Evolutionary conservation across 23 red algal species (phyloP).

Genomic region (Gracilaria gracilis): DNA sequence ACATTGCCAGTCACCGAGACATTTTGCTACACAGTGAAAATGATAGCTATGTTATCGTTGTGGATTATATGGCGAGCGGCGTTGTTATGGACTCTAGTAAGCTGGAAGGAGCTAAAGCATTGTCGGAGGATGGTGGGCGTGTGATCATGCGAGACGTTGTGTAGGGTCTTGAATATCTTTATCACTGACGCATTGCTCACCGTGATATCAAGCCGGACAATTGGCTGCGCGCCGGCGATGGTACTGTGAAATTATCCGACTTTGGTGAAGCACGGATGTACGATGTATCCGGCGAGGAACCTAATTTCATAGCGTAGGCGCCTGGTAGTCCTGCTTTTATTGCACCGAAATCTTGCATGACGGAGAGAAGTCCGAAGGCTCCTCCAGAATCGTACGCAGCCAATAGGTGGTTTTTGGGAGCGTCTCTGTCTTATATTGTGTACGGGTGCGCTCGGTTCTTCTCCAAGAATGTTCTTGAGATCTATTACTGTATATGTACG

Average conservation of each 20-base stretch:
- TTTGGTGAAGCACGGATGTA: conserved; percentile 96
- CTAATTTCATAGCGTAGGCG: conserved; percentile 40
- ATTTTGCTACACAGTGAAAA: conserved; percentile 68
- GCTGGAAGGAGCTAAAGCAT: conserved; percentile 77
- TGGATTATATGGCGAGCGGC: conserved; percentile 91
- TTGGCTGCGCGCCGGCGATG: conserved; percentile 85
- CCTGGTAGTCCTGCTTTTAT: conserved; percentile 91
- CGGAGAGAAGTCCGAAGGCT: conserved; percentile 79
- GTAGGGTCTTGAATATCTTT: conserved; percentile 83
- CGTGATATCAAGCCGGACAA: conserved; percentile 99
- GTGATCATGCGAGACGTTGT: conserved; percentile 94
- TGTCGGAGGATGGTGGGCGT: conserved; percentile 84
- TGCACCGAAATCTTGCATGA: conserved; percentile 83
- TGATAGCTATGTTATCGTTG: conserved; percentile 73
- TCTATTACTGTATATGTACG: conserved; percentile 92
- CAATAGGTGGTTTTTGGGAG: conserved; percentile 95
- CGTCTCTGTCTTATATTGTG: conserved; percentile 93
- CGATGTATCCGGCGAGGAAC: conserved; percentile 69
- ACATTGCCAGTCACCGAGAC: conserved; percentile 80
- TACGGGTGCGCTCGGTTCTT: conserved; percentile 89
- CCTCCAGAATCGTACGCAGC: conserved; percentile 87
- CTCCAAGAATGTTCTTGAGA: conserved; percentile 87
- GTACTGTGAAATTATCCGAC: conserved; percentile 91
- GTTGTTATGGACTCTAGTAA: conserved; percentile 89
- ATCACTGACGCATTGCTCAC: conserved; percentile 89